Evolutionary conservation across 805 yeast species (phyloP), one percentile per base, ranked within the genome.

Genomic region (Yarrowia osloensis): DNA sequence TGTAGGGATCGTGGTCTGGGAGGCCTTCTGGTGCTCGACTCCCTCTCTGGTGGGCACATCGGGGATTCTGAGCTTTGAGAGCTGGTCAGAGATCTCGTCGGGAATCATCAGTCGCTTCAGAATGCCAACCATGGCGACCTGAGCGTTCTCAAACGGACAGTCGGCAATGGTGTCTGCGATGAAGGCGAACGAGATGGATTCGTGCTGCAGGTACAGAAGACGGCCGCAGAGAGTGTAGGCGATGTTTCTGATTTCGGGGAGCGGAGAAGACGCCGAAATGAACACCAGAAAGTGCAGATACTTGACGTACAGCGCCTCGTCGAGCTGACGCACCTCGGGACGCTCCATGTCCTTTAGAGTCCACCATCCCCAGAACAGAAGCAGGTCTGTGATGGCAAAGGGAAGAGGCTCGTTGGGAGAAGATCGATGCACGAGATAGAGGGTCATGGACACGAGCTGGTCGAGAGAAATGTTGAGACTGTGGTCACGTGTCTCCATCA

Each of bases 111-210:
- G 66, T 15, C 54, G 54, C 74, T 88, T 91, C 73, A 91, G 81
- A 26, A 91, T 85, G 4, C 88, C 85, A 19, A 91, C 82, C 40
- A 86, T 77, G 3, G 86, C 86, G 26, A 88, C 81, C 71, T 86
- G 86, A 24, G 85, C 84, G 44, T 83, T 82, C 44, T 82, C 85
- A 73, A 82, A 85, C 1, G 95, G 93, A 73, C 94, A 89, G 63
- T 83, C 80, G 31, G 80, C 78, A 62, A 94, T 79, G 0, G 91
- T 81, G 73, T 90, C 91, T 26, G 81, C 73, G 17, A 91, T 78
- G 73, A 89, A 90, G 2, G 79, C 78, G 76, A 85, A 90, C 0
- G 89, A 77, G 13, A 81, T 76, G 0, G 79, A 78, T 68, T 89
- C 90, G 0, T 87, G 84, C 35, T 86, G 76, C 22, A 83, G 74